Base-by-base conservation (phyloP, 1,284 basidiomycete species). In the Pyrrhoderma lamaoense region DNA sequence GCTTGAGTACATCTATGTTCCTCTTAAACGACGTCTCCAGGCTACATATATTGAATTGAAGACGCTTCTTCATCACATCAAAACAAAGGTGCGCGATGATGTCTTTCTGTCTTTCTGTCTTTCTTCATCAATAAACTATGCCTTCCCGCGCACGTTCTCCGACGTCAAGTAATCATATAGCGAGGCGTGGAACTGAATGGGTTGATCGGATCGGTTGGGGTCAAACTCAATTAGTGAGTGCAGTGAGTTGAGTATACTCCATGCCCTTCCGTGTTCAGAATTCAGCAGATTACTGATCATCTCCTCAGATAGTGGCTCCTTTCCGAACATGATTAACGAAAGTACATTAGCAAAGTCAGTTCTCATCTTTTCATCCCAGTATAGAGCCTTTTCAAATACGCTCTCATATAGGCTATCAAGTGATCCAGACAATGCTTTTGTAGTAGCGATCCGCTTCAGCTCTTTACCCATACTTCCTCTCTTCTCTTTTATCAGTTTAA, bases 401-500 rank as follows among this genome's bases (percentile, higher is more conserved):
- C 27, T 36, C 5, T 11, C 11, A 19, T 46, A 46, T 34, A 46
- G 45, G 8, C 22, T 31, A 16, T 36, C 7, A 11, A 46, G 45
- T n/a, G n/a, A 3, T 31, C 16, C 7, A 46, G 11, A 18, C 19
- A n/a, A n/a, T n/a, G n/a, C n/a, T 22, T 11, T 31, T 31, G 25
- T 13, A 18, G 34, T 34, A 8, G 27, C 5, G 3, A 11, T 5
- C 27, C 11, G 11, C 5, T 31, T 31, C 27, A n/a, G n/a, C 27
- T 31, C 11, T 5, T 5, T 5, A 31, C 11, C 5, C 27, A 31
- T 31, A 31, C 11, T 31, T 5, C 27, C 11, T 5, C 11, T 31
- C 27, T 31, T 31, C 27, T 31, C 27, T 31, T 31, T 31, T 31
- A 31, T 31, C 7, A 31, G 11, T 27, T 61, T 64, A 43, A 65